Conservation (phyloP, 768 basidiomycete genomes). For the Phylloporus rhodoxanthus region DNA sequence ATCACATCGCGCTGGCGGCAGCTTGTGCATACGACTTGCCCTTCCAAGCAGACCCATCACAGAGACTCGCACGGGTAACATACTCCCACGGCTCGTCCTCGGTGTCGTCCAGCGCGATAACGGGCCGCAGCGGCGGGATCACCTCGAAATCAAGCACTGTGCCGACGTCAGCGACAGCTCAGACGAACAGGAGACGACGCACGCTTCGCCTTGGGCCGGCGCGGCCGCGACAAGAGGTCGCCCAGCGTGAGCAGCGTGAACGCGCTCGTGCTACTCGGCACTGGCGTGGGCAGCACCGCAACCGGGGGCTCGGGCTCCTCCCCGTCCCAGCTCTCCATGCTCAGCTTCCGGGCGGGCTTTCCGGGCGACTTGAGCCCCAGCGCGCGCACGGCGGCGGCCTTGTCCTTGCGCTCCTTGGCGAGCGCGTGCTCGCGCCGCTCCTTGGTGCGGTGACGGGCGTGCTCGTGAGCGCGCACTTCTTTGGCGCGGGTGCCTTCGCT, state of each 20-base stretch:
- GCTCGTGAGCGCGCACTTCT: constrained; percentile 30
- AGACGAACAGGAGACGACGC: constrained; percentile 3
- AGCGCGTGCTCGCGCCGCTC: constrained; percentile 29
- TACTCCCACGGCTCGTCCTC: constrained; percentile 33
- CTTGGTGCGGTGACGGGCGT: constrained; percentile 30
- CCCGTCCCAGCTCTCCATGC: constrained; percentile 29
- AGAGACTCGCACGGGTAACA: constrained; percentile 23
- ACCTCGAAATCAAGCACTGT: constrained; percentile 28
- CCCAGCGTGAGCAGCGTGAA: constrained; percentile 22
- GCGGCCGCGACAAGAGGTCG: constrained; percentile 24
- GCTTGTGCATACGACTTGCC: constrained; percentile 31
- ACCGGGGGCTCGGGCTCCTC: constrained; percentile 8
- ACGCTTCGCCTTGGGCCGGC: constrained; percentile 22
- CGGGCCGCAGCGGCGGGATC: constrained; percentile 27
- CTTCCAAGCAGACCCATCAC: constrained; percentile 26
- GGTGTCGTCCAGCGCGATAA: constrained; percentile 28
- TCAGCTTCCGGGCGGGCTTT: constrained; percentile 21
- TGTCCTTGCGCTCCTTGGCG: constrained; percentile 29
- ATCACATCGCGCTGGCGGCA: constrained; percentile 21
- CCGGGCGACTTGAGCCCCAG: constrained; percentile 19
- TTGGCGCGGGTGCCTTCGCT: constrained; percentile 18
- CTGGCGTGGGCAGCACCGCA: background rate
- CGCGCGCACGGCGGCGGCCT: constrained; percentile 11
- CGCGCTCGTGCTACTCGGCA: constrained; percentile 5
- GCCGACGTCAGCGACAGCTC: background rate